phyloP scores from a whole-genome alignment of 1,284 basidiomycete genomes.

The Ceratobasidium theobromae region DNA sequence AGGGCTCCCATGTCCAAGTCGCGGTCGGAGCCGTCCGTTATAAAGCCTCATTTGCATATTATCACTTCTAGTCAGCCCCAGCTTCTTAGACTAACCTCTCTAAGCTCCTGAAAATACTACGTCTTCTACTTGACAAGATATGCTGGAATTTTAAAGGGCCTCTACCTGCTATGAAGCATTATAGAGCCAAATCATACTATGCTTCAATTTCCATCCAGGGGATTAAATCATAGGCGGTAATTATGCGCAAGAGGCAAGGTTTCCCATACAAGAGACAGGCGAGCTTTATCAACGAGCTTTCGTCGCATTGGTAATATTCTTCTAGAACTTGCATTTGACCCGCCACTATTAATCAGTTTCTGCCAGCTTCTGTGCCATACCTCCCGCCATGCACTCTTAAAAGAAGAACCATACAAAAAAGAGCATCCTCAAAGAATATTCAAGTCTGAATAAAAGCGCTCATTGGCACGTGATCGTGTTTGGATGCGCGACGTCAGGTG shows the following conservation, averaged over 20 bases:
- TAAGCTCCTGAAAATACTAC: not conserved
- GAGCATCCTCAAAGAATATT: too few species aligned
- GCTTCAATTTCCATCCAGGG: not conserved
- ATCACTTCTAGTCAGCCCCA: not conserved
- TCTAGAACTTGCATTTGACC: not conserved
- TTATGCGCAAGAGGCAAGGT: not conserved
- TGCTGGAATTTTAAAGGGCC: not conserved
- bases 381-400: too few species aligned
- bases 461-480: too few species aligned
- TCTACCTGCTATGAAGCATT: not conserved
- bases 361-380: not conserved
- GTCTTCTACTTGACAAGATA: not conserved
- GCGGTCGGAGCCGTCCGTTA: not conserved
- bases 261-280: not conserved
- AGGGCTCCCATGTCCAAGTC: too few species aligned
- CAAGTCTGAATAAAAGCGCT: too few species aligned
- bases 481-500: not conserved
- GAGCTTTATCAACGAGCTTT: not conserved
- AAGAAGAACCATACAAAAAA: too few species aligned
- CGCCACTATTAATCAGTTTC: not conserved
- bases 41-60: not conserved
- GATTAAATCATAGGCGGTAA: not conserved
- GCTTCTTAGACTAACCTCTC: not conserved
- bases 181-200: not conserved
- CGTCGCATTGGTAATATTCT: not conserved